These are phyloP conservation scores for Picochlorum sp. DNA, from an alignment of 139 green algal genomes.

Conservation along the genomic window DNA sequence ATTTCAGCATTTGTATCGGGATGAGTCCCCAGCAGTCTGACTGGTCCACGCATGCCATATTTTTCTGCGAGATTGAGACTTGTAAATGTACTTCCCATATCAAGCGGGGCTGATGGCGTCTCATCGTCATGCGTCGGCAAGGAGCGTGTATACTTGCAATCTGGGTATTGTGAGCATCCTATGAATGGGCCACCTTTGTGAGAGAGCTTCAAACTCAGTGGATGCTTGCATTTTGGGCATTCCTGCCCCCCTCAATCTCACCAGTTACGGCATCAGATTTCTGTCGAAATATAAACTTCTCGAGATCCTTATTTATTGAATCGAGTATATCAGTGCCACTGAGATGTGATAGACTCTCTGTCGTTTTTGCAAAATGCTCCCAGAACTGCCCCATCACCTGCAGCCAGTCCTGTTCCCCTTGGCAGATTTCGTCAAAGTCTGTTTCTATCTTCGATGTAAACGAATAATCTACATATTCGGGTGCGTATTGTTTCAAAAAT, in stretches of 20 bases:
- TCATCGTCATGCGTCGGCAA: not conserved
- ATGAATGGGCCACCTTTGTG: constrained; percentile 27
- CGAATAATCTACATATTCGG: constrained; percentile 63
- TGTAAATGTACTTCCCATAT: not conserved
- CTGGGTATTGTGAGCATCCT: constrained; percentile 44
- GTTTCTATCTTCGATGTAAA: constrained; percentile 66
- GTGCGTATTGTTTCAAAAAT: constrained; percentile 75
- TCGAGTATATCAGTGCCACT: constrained; percentile 49
- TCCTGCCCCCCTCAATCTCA: not conserved
- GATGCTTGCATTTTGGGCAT: constrained; percentile 14
- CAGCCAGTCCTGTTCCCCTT: constrained; percentile 32
- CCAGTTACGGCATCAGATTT: not conserved
- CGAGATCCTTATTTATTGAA: constrained; percentile 43
- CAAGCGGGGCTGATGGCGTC: not conserved
- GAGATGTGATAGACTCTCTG: constrained; percentile 24
- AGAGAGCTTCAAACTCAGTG: constrained; percentile 22
- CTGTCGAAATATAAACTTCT: constrained; percentile 29
- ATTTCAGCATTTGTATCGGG: constrained; percentile 19
- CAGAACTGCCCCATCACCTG: constrained; percentile 57
- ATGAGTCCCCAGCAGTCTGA: constrained; percentile 6
- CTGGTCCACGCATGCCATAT: constrained; percentile 3
- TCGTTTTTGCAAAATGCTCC: constrained; percentile 39
- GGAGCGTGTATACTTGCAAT: constrained; percentile 33
- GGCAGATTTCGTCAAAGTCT: constrained; percentile 56
- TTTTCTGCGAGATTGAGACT: constrained; percentile 1